These are phyloP conservation scores for Venturiaceae sp. DNA, from an alignment of 2,329 filamentous ascomycete genomes.

Conservation along the genomic window DNA sequence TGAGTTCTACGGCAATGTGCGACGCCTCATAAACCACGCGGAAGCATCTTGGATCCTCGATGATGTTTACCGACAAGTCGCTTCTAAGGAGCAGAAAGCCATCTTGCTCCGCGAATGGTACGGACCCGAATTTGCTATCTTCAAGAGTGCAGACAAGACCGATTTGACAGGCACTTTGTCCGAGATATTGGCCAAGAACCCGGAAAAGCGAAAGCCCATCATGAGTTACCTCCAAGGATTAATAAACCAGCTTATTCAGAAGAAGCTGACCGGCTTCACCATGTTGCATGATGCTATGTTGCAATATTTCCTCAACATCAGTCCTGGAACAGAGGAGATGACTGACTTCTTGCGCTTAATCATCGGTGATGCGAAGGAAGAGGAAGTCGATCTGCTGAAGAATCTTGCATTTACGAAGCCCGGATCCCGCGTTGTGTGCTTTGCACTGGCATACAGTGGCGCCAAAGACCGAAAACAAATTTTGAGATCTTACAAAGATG, in stretches of 20 bases:
- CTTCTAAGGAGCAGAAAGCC: conserved; percentile 77
- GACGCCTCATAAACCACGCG: conserved; percentile 87
- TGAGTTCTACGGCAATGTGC: conserved; percentile 91
- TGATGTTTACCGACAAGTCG: conserved; percentile 85
- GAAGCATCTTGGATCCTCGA: conserved; percentile 97
- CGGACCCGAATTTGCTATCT: conserved; percentile 81
- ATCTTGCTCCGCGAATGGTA: conserved; percentile 90
- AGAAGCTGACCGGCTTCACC: conserved; percentile 93
- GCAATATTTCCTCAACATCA: conserved; percentile 81
- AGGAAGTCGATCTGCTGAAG: conserved; percentile 71
- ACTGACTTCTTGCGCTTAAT: conserved; percentile 82
- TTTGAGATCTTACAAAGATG: conserved; percentile 83
- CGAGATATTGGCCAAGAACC: conserved; percentile 62
- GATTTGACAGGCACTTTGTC: conserved; percentile 51
- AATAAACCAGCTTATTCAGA: conserved; percentile 89
- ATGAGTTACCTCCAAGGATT: conserved; percentile 78
- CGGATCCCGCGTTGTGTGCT: conserved; percentile 70
- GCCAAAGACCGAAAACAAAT: conserved; percentile 92
- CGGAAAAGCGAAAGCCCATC: conserved; percentile 79
- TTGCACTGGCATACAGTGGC: conserved; percentile 72
- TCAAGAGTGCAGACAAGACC: conserved; percentile 48
- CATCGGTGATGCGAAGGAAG: conserved; percentile 75
- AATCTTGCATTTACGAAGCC: conserved; percentile 94
- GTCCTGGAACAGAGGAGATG: conserved; percentile 68
- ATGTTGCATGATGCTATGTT: conserved; percentile 98